Base-by-base conservation (phyloP, 371 early-diverging fungal species). In the Catenaria anguillulae region DNA sequence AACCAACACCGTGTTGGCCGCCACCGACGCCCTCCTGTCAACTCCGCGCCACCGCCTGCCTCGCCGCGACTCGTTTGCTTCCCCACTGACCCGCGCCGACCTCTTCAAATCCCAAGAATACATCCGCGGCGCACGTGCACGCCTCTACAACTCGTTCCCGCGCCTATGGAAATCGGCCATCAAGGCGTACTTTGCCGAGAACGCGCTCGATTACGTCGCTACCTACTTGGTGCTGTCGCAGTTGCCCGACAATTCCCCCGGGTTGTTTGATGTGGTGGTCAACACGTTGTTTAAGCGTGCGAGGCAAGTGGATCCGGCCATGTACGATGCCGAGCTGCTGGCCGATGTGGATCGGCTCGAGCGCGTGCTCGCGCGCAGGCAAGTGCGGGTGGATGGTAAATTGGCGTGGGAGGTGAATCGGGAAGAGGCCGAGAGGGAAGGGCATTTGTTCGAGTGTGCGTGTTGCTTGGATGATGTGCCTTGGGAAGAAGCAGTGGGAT, bases 161-260 rank as follows among this genome's bases (percentile, higher is more conserved):
- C 50, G 71, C 72, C 66, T 74, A 17, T 79, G 77, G 73, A 76
- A 71, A 62, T 77, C 80, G 4, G 74, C 80, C 15, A 72, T 82
- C 52, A 66, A 71, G 65, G 80, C 80, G 2, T 75, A 79, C 15
- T 59, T 82, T 52, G 79, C 80, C 19, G 82, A 82, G 46, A 75
- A 77, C 64, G 75, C 77, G 56, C 74, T 71, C 73, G 77, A 78
- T 60, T 82, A 75, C 62, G 3, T 73, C 13, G 63, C 68, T 21
- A 75, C 74, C 23, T 66, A 68, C 61, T 68, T 70, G 29, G 72
- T 71, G 33, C 60, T 82, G 6, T 62, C 63, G n/a, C 12, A 8
- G 13, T 36, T 26, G 29, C 42, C 58, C 35, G 58, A n/a, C 6
- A 8, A 34, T 1, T 36, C 42, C 36, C 5, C 17, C 40, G 40